phyloP scores from a whole-genome alignment of 73 alveolate genomes.

The Stentor coeruleus region DNA sequence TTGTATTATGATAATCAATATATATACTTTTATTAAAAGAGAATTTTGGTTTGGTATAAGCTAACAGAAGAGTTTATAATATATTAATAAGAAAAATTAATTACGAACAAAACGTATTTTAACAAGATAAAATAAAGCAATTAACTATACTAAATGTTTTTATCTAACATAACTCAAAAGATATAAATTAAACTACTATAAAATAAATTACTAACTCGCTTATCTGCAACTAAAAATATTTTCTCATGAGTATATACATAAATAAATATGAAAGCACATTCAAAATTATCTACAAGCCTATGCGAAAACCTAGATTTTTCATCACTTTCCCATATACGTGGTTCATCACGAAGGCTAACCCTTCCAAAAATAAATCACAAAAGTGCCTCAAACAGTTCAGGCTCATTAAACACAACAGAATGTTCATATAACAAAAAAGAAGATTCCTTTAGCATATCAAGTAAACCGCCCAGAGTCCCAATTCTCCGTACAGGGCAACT shows the following conservation, averaged over 20 bases:
- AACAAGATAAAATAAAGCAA: no score
- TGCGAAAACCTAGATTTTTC: background rate
- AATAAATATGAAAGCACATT: background rate
- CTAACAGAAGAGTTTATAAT: no score
- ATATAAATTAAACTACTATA: no score
- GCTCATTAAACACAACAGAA: background rate
- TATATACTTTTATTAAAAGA: no score
- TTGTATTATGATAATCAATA: slow-evolving; percentile 20
- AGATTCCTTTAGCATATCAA: background rate
- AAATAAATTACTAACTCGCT: no score
- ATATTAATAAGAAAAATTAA: no score
- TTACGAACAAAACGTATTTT: no score
- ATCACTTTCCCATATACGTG: background rate
- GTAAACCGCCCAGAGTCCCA: slow-evolving; percentile 3
- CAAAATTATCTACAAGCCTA: background rate
- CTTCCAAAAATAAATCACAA: background rate
- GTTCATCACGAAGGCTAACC: background rate
- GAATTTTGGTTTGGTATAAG: no score
- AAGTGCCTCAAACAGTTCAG: background rate
- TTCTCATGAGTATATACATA: no score
- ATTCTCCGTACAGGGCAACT: background rate
- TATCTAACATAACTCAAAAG: no score
- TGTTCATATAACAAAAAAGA: background rate
- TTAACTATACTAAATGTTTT: no score
- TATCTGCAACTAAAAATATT: no score